A percentile compares a stretch with the other conserved stretches of the same genome.
These are phyloP conservation scores for Cladosporium halotolerans DNA, from an alignment of 2,329 filamentous ascomycete species.

Conservation along the genomic window DNA sequence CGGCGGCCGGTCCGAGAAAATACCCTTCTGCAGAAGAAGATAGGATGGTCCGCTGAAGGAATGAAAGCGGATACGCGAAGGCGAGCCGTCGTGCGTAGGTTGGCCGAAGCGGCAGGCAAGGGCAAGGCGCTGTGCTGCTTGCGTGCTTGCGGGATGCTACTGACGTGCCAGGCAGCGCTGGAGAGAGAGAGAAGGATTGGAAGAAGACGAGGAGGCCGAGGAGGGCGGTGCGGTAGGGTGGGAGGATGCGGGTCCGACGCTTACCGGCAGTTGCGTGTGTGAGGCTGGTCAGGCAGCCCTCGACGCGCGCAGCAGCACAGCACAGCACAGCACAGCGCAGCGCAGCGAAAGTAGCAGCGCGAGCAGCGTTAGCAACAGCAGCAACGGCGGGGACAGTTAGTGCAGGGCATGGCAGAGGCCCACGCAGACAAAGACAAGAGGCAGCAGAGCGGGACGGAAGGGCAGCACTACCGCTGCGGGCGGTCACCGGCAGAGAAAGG, in stretches of 20 bases:
- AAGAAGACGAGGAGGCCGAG: too few species aligned
- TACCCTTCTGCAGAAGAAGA: too few species aligned
- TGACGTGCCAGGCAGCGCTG: background rate
- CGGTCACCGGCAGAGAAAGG: background rate
- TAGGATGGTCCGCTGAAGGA: background rate
- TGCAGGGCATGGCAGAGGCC: background rate
- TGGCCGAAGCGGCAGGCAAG: too few species aligned
- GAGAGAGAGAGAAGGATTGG: too few species aligned
- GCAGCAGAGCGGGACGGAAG: background rate
- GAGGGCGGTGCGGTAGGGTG: too few species aligned
- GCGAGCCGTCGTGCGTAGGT: too few species aligned
- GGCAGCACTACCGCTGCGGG: background rate
- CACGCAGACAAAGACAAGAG: background rate
- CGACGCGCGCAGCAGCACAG: too few species aligned
- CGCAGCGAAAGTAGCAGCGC: too few species aligned
- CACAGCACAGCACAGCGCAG: too few species aligned
- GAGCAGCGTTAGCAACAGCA: too few species aligned
- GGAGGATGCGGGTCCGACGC: background rate
- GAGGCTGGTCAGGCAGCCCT: background rate
- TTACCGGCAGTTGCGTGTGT: conserved; percentile 7
- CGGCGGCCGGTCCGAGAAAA: background rate
- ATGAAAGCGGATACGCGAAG: conserved; percentile 7
- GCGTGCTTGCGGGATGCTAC: too few species aligned
- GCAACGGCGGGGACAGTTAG: background rate
- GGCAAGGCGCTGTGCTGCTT: too few species aligned